Percentiles rank a stretch among this genome's conserved stretches.
Evolutionary conservation across 306 rosid genomes (phyloP).

Genomic region (Cicer bijugum): DNA sequence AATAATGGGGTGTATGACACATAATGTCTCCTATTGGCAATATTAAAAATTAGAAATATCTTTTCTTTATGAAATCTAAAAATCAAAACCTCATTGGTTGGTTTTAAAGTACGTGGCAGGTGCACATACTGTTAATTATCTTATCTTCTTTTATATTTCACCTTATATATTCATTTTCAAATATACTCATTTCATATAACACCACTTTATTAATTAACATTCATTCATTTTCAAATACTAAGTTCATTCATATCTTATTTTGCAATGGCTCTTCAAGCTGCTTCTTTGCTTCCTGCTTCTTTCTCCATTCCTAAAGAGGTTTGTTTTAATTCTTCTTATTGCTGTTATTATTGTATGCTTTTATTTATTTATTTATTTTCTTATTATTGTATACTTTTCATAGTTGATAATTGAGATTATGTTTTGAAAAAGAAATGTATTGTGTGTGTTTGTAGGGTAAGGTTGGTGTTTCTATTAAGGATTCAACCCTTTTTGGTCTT

Average conservation of each 20-base stretch:
- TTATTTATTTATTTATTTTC: too few species aligned
- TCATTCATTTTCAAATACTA: not conserved
- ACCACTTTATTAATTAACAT: not conserved
- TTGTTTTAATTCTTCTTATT: conserved; percentile 28
- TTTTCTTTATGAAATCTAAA: conserved; percentile 50
- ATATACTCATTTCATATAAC: not conserved
- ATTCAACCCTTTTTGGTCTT: conserved; percentile 77
- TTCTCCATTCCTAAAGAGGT: conserved; percentile 56
- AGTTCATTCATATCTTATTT: not conserved
- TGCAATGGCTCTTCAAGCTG: conserved; percentile 54
- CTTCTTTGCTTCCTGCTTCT: conserved; percentile 56
- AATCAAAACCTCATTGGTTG: conserved; percentile 45
- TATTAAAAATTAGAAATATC: conserved; percentile 40
- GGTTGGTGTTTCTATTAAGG: conserved; percentile 62
- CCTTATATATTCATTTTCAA: conserved; percentile 37
- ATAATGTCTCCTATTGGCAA: conserved; percentile 42
- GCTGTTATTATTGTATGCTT: not conserved
- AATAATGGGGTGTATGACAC: conserved; percentile 17
- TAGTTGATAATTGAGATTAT: conserved; percentile 33
- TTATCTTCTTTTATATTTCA: conserved; percentile 51
- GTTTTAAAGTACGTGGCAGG: conserved; percentile 38
- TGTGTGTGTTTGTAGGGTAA: conserved; percentile 66
- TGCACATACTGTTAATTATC: conserved; percentile 52
- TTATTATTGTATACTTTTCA: not conserved
- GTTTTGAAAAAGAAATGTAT: not conserved